Percentiles rank a stretch among this genome's conserved stretches.
These are phyloP conservation scores for Phialophora chinensis DNA, from an alignment of 2,329 filamentous ascomycete species.

Conservation along the genomic window DNA sequence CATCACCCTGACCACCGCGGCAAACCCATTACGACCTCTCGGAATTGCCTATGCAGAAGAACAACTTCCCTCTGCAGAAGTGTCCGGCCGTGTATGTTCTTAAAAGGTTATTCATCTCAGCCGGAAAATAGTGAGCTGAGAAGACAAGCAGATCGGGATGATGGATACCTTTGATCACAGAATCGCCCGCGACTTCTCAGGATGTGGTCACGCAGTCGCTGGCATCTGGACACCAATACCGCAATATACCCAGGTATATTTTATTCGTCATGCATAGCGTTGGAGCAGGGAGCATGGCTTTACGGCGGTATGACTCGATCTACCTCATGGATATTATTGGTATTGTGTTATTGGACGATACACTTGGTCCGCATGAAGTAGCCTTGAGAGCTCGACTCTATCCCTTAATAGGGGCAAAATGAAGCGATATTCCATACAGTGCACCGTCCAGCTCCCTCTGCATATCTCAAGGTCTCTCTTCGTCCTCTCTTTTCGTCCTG, in stretches of 20 bases:
- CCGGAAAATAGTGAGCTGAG: background rate
- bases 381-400: background rate
- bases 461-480: background rate
- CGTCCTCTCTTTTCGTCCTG: background rate
- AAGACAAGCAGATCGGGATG: background rate
- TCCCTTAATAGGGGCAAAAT: background rate
- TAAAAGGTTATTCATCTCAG: background rate
- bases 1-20: background rate
- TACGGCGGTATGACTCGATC: constrained; percentile 13
- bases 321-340: constrained; percentile 18
- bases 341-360: constrained; percentile 12
- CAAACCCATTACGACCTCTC: background rate
- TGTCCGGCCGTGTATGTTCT: background rate
- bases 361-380: constrained; percentile 2
- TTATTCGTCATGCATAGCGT: constrained; percentile 14
- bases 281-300: constrained; percentile 11
- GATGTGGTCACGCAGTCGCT: background rate
- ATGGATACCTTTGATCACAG: background rate
- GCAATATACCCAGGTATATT: constrained; percentile 3
- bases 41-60: background rate
- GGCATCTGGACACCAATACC: background rate
- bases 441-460: background rate
- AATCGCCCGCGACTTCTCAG: background rate
- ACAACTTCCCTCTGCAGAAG: background rate
- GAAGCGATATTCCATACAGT: background rate